These are phyloP conservation scores for Solanum megistacrolobum DNA, from an alignment of 257 asterid species.

Conservation along the genomic window DNA sequence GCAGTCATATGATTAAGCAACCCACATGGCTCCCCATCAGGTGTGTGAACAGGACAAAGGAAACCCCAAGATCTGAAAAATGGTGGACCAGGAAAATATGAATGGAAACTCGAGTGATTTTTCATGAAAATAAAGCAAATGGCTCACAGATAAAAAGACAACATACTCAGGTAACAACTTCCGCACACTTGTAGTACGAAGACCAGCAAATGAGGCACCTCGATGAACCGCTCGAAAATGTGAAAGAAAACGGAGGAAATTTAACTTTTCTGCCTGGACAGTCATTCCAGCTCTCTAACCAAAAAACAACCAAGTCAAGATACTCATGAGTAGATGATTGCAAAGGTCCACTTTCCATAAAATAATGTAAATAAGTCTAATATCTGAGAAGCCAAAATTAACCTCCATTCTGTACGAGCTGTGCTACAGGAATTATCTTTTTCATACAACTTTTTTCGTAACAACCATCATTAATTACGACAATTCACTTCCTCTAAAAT, in stretches of 20 bases:
- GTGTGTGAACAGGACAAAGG: conserved; percentile 97
- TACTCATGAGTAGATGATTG: background rate
- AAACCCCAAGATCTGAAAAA: conserved; percentile 90
- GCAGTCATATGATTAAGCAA: conserved; percentile 88
- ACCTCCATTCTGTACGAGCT: background rate
- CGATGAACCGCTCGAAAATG: conserved; percentile 98
- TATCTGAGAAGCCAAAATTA: background rate
- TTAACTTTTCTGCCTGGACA: conserved; percentile 83
- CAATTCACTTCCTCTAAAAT: background rate
- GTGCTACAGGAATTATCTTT: background rate
- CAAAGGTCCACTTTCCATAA: background rate
- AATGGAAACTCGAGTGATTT: background rate
- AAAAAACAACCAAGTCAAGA: conserved; percentile 9
- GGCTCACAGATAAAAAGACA: conserved; percentile 4
- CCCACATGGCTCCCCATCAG: conserved; percentile 99
- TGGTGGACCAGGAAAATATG: background rate
- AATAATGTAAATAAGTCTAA: background rate
- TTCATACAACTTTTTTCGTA: background rate
- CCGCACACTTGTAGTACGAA: conserved; percentile 95
- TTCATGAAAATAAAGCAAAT: background rate
- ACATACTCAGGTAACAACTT: conserved; percentile 97
- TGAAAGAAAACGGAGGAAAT: conserved; percentile 81
- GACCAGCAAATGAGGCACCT: conserved; percentile 95
- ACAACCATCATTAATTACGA: background rate
- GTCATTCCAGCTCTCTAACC: conserved; percentile 89